Percentiles rank a stretch among this genome's conserved stretches.
phyloP scores from a whole-genome alignment of 768 basidiomycete species.

The Trametes villosa region DNA sequence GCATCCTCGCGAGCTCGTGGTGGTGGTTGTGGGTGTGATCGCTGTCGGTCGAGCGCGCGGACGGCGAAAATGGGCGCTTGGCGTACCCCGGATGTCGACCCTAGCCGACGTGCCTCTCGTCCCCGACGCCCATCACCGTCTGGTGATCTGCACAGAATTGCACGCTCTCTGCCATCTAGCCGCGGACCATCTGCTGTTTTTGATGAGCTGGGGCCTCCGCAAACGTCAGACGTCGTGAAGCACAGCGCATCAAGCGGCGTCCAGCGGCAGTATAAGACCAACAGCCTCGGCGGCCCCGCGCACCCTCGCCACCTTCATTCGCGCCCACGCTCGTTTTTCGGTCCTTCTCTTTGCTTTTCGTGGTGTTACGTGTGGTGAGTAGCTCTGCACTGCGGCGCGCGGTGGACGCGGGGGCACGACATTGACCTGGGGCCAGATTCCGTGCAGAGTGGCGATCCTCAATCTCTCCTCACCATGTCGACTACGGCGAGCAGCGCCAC shows the following conservation, averaged over 20 bases:
- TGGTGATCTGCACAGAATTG: slow-evolving; percentile 10
- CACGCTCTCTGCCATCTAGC: slow-evolving; percentile 5
- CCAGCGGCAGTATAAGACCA: neutral
- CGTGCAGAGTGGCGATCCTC: slow-evolving; percentile 9
- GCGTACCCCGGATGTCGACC: neutral
- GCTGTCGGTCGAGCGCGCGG: too few species aligned
- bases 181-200: slow-evolving; percentile 14
- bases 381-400: too few species aligned
- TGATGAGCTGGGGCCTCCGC: slow-evolving; percentile 17
- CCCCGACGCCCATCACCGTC: slow-evolving; percentile 4
- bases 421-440: neutral
- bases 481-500: slow-evolving; percentile 8
- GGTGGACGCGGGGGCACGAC: neutral
- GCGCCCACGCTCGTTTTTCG: slow-evolving; percentile 10
- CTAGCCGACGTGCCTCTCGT: too few species aligned
- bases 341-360: neutral
- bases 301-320: slow-evolving; percentile 8
- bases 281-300: neutral
- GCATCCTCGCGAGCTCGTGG: neutral
- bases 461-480: slow-evolving; percentile 10
- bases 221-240: slow-evolving; percentile 15
- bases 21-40: neutral
- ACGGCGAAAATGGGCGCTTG: neutral
- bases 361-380: neutral
- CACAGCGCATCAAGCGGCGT: slow-evolving; percentile 17